phyloP scores from a whole-genome alignment of 2,329 filamentous ascomycete species.

The Raffaelea deltoideospora region DNA sequence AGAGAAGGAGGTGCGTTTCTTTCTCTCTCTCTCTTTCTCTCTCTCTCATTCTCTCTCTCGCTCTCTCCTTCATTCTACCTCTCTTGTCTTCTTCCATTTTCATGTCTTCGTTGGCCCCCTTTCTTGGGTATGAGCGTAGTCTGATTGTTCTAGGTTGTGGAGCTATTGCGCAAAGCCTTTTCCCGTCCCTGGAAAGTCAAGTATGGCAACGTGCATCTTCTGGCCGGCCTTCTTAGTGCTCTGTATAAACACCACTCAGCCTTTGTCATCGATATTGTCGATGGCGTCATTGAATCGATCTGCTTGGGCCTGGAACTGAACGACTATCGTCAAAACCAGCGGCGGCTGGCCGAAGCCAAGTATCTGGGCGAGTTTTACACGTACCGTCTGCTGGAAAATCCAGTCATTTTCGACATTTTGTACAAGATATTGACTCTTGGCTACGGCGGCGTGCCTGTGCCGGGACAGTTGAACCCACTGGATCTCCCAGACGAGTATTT shows the following conservation, averaged over 20 bases:
- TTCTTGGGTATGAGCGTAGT: too few species aligned
- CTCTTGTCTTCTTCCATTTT: background rate
- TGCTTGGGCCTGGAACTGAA: conserved; percentile 82
- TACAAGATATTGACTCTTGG: conserved; percentile 93
- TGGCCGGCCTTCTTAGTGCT: conserved; percentile 78
- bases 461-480: conserved; percentile 60
- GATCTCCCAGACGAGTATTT: conserved; percentile 93
- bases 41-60: conserved; percentile 7
- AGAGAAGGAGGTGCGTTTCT: conserved; percentile 53
- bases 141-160: too few species aligned
- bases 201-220: conserved; percentile 87
- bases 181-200: conserved; percentile 95
- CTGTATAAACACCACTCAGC: conserved; percentile 83
- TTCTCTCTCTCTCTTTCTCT: too few species aligned
- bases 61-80: background rate
- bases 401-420: conserved; percentile 85
- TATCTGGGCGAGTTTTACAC: conserved; percentile 95
- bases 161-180: conserved; percentile 67
- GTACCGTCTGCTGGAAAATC: conserved; percentile 91
- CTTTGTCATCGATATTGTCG: conserved; percentile 83
- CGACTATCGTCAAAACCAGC: conserved; percentile 94
- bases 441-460: conserved; percentile 69
- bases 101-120: too few species aligned
- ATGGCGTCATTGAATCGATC: conserved; percentile 80
- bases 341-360: conserved; percentile 87